Evolutionary conservation across 257 asterid species (phyloP).

Genomic region (Cruciata laevipes): DNA sequence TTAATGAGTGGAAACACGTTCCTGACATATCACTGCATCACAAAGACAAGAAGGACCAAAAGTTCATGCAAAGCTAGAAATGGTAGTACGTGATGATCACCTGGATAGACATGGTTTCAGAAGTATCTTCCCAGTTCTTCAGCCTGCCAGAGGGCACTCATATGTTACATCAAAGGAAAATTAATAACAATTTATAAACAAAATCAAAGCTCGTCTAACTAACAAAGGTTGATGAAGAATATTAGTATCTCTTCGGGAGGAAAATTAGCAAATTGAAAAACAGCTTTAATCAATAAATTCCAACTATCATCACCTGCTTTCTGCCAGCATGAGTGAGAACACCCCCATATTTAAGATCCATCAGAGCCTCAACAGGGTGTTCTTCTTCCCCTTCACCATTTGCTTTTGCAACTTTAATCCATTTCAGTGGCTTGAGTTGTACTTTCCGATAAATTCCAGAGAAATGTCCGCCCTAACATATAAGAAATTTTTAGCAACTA

Average conservation of each 20-base stretch:
- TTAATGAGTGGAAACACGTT: background rate
- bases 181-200: background rate
- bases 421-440: slow-evolving; percentile 87
- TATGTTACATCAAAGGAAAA: slow-evolving; percentile 11
- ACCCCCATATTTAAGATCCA: slow-evolving; percentile 98
- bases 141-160: slow-evolving; percentile 52
- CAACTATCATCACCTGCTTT: slow-evolving; percentile 55
- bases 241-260: background rate
- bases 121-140: slow-evolving; percentile 96
- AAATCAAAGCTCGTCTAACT: background rate
- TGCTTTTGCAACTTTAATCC: slow-evolving; percentile 67
- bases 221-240: background rate
- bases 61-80: background rate
- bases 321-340: slow-evolving; percentile 99
- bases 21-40: background rate
- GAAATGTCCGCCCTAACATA: slow-evolving; percentile 90
- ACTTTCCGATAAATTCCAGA: slow-evolving; percentile 96
- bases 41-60: background rate
- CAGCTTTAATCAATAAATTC: background rate
- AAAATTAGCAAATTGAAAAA: background rate
- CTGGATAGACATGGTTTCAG: slow-evolving; percentile 95
- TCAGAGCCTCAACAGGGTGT: slow-evolving; percentile 85
- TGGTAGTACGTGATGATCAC: slow-evolving; percentile 27
- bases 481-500: slow-evolving; percentile 14
- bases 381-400: slow-evolving; percentile 95